Conservation (phyloP, 352 stramenopile species). For the Lagenidium sp. region DNA sequence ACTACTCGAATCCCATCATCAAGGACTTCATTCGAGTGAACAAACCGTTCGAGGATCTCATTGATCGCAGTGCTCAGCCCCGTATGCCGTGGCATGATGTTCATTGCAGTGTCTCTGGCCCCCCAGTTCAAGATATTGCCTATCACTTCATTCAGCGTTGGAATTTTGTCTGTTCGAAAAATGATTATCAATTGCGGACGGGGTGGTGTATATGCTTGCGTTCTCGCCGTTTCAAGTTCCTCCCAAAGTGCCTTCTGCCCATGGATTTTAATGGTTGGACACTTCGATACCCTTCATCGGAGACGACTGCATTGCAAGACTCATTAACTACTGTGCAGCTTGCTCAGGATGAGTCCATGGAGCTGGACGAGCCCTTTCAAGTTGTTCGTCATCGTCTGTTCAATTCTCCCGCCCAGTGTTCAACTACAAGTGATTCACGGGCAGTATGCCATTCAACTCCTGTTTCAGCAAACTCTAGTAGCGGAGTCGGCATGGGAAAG, state of each 20-base stretch:
- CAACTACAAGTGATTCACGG: no score
- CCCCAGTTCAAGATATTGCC: conserved; percentile 75
- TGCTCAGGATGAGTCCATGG: background rate
- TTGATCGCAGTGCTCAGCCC: conserved; percentile 65
- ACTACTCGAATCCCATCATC: conserved; percentile 87
- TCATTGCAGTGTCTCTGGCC: conserved; percentile 75
- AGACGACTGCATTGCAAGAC: no score
- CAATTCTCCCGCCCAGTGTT: no score
- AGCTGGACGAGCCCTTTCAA: background rate
- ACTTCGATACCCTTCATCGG: conserved; percentile 56
- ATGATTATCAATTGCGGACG: conserved; percentile 78
- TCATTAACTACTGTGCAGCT: conserved; percentile 1
- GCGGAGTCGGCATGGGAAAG: background rate
- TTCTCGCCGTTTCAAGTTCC: conserved; percentile 72
- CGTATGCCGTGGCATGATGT: conserved; percentile 89
- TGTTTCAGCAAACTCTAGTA: no score
- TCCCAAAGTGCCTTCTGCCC: conserved; percentile 78
- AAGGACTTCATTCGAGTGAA: conserved; percentile 86
- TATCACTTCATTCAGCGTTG: conserved; percentile 90
- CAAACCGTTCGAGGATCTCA: conserved; percentile 76
- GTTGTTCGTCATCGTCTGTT: background rate
- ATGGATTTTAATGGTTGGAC: conserved; percentile 84
- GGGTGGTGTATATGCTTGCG: conserved; percentile 85
- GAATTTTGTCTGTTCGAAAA: conserved; percentile 88
- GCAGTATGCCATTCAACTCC: no score